Conservation (phyloP, 1,284 basidiomycete genomes). For the Cutaneotrichosporon dermatis region DNA sequence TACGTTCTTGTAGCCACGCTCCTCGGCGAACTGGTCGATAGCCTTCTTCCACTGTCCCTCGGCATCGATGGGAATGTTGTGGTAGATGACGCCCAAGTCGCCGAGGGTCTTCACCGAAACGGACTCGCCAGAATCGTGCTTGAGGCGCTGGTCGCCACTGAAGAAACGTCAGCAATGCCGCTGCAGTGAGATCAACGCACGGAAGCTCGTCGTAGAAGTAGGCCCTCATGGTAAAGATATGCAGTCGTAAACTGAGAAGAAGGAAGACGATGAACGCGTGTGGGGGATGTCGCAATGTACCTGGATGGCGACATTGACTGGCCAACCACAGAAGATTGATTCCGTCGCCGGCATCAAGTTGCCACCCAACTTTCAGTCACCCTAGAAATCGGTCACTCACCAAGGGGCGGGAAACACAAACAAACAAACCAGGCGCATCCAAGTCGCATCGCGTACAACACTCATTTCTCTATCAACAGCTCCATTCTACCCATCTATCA, state of each 20-base stretch:
- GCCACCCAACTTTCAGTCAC: too few species aligned
- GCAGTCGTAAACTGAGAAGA: not conserved
- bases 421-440: too few species aligned
- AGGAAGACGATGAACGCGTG: not conserved
- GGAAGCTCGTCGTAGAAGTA: conserved; percentile 74
- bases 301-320: too few species aligned
- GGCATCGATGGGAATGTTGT: conserved; percentile 59
- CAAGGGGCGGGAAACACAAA: too few species aligned
- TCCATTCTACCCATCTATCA: not conserved
- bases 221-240: conserved; percentile 58
- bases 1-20: conserved; percentile 68
- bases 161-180: not conserved
- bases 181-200: conserved; percentile 5
- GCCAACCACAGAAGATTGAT: too few species aligned
- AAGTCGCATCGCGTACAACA: too few species aligned
- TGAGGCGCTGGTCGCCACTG: conserved; percentile 67
- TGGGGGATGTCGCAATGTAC: too few species aligned
- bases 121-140: conserved; percentile 62
- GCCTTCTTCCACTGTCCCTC: conserved; percentile 53
- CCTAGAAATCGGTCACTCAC: too few species aligned
- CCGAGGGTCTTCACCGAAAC: conserved; percentile 56
- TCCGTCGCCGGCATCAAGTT: too few species aligned
- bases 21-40: conserved; percentile 58
- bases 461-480: too few species aligned
- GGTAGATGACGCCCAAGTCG: conserved; percentile 60